Conservation (phyloP, 129 eudicot species). For the Helichrysum umbraculigerum region DNA sequence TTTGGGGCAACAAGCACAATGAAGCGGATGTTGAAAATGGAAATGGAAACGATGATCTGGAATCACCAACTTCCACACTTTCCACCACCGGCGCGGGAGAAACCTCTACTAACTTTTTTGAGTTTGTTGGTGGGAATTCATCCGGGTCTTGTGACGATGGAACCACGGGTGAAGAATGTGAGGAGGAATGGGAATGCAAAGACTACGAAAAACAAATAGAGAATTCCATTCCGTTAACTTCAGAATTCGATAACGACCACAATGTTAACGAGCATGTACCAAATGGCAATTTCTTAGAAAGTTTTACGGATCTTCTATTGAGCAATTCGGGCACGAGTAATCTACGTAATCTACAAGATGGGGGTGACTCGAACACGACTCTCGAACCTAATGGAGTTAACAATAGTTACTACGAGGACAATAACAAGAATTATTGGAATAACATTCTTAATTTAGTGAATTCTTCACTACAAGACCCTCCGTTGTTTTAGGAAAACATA, state of each 20-base stretch:
- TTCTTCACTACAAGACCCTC: conserved; percentile 74
- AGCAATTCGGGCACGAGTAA: conserved; percentile 37
- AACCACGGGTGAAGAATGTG: conserved; percentile 50
- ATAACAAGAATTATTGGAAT: conserved; percentile 85
- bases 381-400: conserved; percentile 22
- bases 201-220: conserved; percentile 28
- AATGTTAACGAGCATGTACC: conserved; percentile 32
- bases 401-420: conserved; percentile 43
- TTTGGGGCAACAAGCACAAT: conserved; percentile 37
- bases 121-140: conserved; percentile 52
- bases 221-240: neutral
- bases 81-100: conserved; percentile 47
- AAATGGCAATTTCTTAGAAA: conserved; percentile 56
- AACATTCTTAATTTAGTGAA: conserved; percentile 51
- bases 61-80: conserved; percentile 81
- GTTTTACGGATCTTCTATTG: conserved; percentile 79
- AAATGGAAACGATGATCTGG: conserved; percentile 41
- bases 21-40: conserved; percentile 11
- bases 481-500: conserved; percentile 28
- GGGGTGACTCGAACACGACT: conserved; percentile 39
- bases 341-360: conserved; percentile 33
- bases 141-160: conserved; percentile 49
- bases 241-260: conserved; percentile 16
- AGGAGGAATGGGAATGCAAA: conserved; percentile 49
- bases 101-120: conserved; percentile 44